Percentiles rank a stretch among this genome's conserved stretches.
phyloP scores from a whole-genome alignment of 2,329 filamentous ascomycete species.

The Sporothrix inflata region DNA sequence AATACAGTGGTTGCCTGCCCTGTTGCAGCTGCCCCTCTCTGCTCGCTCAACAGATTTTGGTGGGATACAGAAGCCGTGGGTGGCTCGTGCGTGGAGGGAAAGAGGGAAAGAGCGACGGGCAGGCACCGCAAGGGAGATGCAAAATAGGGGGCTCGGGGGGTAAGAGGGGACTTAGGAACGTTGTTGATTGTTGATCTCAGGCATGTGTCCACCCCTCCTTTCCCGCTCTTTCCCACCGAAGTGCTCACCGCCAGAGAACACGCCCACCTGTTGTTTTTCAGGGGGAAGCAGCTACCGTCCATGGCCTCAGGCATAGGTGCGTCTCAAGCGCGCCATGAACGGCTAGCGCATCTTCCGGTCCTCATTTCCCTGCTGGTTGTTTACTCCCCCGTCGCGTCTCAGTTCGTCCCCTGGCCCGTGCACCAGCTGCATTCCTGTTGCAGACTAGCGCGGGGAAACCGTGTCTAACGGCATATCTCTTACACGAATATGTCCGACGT shows the following conservation, averaged over 20 bases:
- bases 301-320: conserved; percentile 32
- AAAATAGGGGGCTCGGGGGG: conserved; percentile 11
- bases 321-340: conserved; percentile 18
- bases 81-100: background rate
- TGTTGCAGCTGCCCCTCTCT: conserved; percentile 8
- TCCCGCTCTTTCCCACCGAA: background rate
- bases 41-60: conserved; percentile 12
- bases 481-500: background rate
- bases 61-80: background rate
- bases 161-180: background rate
- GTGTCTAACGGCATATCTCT: conserved; percentile 24
- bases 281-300: conserved; percentile 19
- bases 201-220: conserved; percentile 7
- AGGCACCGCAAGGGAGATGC: conserved; percentile 2
- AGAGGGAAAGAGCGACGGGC: background rate
- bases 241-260: conserved; percentile 9
- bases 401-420: conserved; percentile 27
- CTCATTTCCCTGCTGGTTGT: background rate
- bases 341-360: background rate
- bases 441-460: conserved; percentile 32
- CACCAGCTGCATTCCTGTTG: conserved; percentile 29
- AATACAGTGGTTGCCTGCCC: conserved; percentile 15
- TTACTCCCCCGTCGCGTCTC: conserved; percentile 27
- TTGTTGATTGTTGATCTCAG: conserved; percentile 1
- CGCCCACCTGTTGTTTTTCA: background rate